Evolutionary conservation across 179 eudicot genomes (phyloP), one percentile per base, ranked within the genome.

Genomic region (Spergularia azorica): DNA sequence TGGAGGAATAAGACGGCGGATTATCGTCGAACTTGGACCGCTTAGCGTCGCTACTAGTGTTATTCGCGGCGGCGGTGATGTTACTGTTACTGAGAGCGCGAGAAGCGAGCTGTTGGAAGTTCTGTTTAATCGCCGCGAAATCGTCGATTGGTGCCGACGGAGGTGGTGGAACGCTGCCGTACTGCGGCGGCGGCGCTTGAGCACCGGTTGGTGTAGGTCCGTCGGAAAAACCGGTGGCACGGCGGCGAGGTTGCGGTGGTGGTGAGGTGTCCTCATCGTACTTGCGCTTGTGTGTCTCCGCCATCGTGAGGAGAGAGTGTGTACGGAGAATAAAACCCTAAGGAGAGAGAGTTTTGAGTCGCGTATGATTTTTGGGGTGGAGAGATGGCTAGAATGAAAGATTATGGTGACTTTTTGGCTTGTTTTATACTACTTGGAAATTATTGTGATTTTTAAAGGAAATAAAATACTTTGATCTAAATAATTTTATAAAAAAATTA

Each of bases 251-350:
- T 5, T 81, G 74, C 2, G 89, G 82, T 1, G 88, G 79, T 17
- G 83, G 79, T 9, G 87, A 52, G 39, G 77, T 63, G 9, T 79
- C 76, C 13, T 90, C 97, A 5, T 92, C 98, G 84, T 92, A 93
- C 82, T 93, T 93, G 57, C 98, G 81, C 89, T 93, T 93, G 83
- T 86, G 84, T 12, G 86, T 62, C 0, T 93, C 97, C 50, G 97
- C 91, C 96, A 90, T 91, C 63, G 32, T 26, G 32, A 26, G 32
- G n/a, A n/a, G n/a, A n/a, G n/a, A n/a, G n/a, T n/a, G n/a, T 14
- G 64, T 14, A 17, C 46, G 51, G 43, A 74, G 21, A 57, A 58
- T 16, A 57, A 82, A 83, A 83, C 84, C 84, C 84, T 83, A 81
- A 50, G 20, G 38, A 26, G 32, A 26, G 32, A 26, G 32, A 26